Evolutionary conservation across 2,329 filamentous ascomycete genomes (phyloP), one percentile per base, ranked within the genome.

Genomic region (Aureobasidium sp.): DNA sequence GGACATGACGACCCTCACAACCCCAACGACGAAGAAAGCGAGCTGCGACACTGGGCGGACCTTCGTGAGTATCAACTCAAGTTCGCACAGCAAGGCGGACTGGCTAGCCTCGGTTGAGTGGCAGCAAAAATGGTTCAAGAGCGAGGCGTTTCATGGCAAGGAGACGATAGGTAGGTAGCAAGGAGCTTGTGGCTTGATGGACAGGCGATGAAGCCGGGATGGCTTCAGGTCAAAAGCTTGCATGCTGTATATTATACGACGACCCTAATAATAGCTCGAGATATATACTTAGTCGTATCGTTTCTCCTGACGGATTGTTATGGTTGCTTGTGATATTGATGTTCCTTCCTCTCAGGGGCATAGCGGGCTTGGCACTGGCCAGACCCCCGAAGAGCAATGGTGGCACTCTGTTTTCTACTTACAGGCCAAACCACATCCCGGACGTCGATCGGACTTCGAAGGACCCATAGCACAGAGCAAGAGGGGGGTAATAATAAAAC

Each of bases 41-140:
- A 94, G 73, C 74, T 94, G 67, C 80, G 84, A 22, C 81, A 85
- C 63, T 96, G 91, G 91, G 87, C 88, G 0, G 89, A 89, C 71
- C 74, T 96, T 66, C 82, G 89, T 63, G 88, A 93, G 58, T 89
- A 89, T 66, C 91, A 95, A 74, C 74, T 87, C 65, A 85, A 86
- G 62, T 90, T 91, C 70, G 83, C 85, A 9, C 82, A 86, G 61
- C 82, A 82, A 39, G 87, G 86, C 1, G 87, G 85, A 1, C 80
- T 85, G 27, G 63, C 70, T 44, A 70, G 68, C 22, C 62, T 72
- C 52, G 66, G 66, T 42, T 73, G 64, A 69, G 20, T 27, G 27
- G 25, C 15, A 27, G 44, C 36, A n/a, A 34, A 15, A 9, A 48
- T 31, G 27, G 47, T 36, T 34, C 2, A 57, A 39, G n/a, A 45